Conservation (phyloP, 345 rosid genomes). For the Euphorbia pulcherrima region DNA sequence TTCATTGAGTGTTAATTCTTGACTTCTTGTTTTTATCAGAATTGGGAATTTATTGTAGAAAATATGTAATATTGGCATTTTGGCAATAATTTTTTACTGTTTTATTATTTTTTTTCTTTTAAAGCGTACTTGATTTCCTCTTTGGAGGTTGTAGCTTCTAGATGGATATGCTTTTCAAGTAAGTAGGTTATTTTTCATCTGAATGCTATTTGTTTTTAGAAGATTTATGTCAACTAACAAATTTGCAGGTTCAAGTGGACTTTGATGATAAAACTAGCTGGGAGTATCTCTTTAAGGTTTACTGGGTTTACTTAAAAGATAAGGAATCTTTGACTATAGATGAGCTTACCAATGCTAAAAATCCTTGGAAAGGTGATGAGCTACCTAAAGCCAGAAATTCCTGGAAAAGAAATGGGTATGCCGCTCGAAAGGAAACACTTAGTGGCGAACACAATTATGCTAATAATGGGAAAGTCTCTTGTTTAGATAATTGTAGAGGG, state of each 20-base stretch:
- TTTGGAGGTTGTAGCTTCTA: background rate
- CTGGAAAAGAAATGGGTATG: slow-evolving; percentile 26
- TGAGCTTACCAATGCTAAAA: slow-evolving; percentile 73
- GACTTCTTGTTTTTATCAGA: background rate
- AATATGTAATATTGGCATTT: background rate
- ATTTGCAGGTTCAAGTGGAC: slow-evolving; percentile 81
- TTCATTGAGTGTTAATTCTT: background rate
- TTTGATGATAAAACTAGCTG: slow-evolving; percentile 94
- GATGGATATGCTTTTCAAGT: background rate
- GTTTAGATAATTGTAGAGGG: slow-evolving; percentile 29
- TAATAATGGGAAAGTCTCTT: slow-evolving; percentile 29
- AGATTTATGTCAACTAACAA: slow-evolving; percentile 8
- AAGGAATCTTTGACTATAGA: slow-evolving; percentile 59
- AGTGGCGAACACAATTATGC: slow-evolving; percentile 29
- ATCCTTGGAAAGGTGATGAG: slow-evolving; percentile 61
- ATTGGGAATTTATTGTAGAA: background rate
- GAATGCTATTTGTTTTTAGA: slow-evolving; percentile 6
- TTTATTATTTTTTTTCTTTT: background rate
- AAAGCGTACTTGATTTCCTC: background rate
- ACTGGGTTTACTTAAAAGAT: slow-evolving; percentile 75
- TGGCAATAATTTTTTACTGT: background rate
- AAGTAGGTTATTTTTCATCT: background rate
- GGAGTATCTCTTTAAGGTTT: slow-evolving; percentile 95
- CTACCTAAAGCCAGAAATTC: slow-evolving; percentile 24
- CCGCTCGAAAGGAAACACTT: slow-evolving; percentile 27